These are phyloP conservation scores for Gamsiella multidivaricata DNA, from an alignment of 192 early-diverging fungal species.

Conservation along the genomic window DNA sequence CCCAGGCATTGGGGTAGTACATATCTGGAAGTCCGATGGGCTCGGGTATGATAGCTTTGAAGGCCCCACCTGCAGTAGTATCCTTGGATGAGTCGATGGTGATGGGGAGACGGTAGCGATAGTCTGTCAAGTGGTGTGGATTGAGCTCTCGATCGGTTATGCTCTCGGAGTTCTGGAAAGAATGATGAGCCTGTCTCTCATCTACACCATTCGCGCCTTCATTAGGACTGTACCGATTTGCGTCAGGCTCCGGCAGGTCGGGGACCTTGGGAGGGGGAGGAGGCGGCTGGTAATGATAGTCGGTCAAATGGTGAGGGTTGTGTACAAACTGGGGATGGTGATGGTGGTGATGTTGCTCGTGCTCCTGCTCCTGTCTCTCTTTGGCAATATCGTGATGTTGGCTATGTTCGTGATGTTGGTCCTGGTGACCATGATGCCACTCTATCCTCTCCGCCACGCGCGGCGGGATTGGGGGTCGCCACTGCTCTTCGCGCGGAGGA, in stretches of 20 bases:
- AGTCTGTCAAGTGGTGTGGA: constrained; percentile 49
- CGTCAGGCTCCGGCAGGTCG: constrained; percentile 28
- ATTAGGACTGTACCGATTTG: constrained; percentile 20
- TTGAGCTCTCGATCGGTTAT: constrained; percentile 19
- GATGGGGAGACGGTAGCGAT: constrained; percentile 34
- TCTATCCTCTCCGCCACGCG: constrained; percentile 4
- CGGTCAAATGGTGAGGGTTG: constrained; percentile 50
- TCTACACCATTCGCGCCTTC: neutral
- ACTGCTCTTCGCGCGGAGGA: constrained; percentile 4
- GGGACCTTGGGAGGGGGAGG: constrained; percentile 33
- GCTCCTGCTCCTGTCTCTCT: constrained; percentile 11
- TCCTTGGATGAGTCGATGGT: constrained; percentile 8
- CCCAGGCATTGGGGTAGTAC: constrained; percentile 54
- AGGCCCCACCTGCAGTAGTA: constrained; percentile 3
- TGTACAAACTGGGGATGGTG: constrained; percentile 15
- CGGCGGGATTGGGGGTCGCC: constrained; percentile 30
- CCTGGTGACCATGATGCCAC: constrained; percentile 12
- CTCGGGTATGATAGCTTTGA: constrained; percentile 42
- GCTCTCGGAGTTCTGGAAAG: neutral
- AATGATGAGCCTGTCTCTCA: constrained; percentile 31
- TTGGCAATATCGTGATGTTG: constrained; percentile 7
- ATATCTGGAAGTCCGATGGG: constrained; percentile 47
- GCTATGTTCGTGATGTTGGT: constrained; percentile 1
- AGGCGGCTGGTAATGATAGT: constrained; percentile 48
- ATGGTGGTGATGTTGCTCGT: constrained; percentile 32